phyloP scores from a whole-genome alignment of 164 flowering plant genomes.

The Magnolia changhungtana region DNA sequence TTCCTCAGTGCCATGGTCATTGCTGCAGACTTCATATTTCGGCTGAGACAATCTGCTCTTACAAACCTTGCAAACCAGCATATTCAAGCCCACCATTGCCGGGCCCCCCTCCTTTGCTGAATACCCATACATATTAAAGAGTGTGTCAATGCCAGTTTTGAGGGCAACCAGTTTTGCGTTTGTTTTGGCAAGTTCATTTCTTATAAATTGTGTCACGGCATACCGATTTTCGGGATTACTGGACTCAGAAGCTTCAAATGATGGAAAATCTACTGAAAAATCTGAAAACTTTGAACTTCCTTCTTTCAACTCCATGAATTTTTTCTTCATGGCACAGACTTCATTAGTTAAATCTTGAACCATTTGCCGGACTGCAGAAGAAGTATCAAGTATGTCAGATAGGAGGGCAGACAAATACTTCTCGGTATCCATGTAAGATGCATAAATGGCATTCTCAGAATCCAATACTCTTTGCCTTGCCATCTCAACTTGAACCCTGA shows the following conservation, averaged over 20 bases:
- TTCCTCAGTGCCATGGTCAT: conserved; percentile 1
- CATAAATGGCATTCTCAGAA: conserved; percentile 22
- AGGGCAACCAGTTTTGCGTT: conserved; percentile 30
- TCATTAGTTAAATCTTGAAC: conserved; percentile 25
- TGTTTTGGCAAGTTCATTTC: conserved; percentile 31
- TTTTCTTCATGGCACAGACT: conserved; percentile 23
- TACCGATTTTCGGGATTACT: conserved; percentile 17
- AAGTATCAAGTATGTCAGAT: conserved; percentile 13
- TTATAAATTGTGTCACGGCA: conserved; percentile 22
- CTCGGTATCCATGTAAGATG: conserved; percentile 28
- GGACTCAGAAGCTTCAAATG: conserved; percentile 6
- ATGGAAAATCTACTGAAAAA: conserved; percentile 5
- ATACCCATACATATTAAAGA: conserved; percentile 5
- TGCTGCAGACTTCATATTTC: background rate
- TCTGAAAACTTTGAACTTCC: background rate
- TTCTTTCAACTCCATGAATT: conserved; percentile 17
- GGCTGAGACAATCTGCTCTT: background rate
- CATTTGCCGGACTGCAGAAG: conserved; percentile 14
- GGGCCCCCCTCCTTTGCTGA: conserved; percentile 11
- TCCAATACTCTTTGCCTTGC: conserved; percentile 26
- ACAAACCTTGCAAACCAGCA: background rate
- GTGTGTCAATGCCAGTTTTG: conserved; percentile 17
- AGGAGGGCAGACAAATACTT: conserved; percentile 21
- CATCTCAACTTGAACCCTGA: conserved; percentile 25
- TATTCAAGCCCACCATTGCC: conserved; percentile 1